Evolutionary conservation across 176 grass and related monocot genomes (phyloP).

Genomic region (Typha latifolia): DNA sequence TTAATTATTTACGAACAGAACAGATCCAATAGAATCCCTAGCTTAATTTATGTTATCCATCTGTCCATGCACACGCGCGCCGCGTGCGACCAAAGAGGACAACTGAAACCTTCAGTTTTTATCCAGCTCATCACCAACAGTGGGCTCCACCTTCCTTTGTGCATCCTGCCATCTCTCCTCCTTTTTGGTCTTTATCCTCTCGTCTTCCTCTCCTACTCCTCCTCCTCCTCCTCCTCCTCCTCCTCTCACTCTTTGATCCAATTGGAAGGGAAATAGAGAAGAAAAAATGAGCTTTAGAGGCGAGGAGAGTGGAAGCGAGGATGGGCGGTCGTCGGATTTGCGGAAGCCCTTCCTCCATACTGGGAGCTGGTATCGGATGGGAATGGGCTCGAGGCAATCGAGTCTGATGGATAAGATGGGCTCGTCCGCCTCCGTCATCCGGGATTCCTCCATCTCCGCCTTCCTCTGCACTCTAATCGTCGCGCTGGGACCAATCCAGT

Average conservation of each 20-base stretch:
- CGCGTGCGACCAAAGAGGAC: too few species aligned
- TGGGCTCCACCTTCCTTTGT: too few species aligned
- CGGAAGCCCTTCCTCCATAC: slow-evolving; percentile 78
- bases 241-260: background rate
- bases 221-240: background rate
- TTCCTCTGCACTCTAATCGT: slow-evolving; percentile 95
- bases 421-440: slow-evolving; percentile 50
- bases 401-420: slow-evolving; percentile 48
- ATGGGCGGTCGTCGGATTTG: slow-evolving; percentile 36
- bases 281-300: background rate
- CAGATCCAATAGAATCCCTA: too few species aligned
- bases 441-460: slow-evolving; percentile 70
- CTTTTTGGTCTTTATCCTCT: too few species aligned
- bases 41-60: too few species aligned
- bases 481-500: slow-evolving; percentile 88
- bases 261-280: background rate
- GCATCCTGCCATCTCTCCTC: too few species aligned
- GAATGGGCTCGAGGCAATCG: slow-evolving; percentile 69
- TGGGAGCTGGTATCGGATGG: slow-evolving; percentile 94
- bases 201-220: too few species aligned
- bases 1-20: too few species aligned
- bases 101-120: too few species aligned
- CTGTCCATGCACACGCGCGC: too few species aligned
- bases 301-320: slow-evolving; percentile 59
- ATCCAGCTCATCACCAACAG: too few species aligned